These are phyloP conservation scores for Sistotremastrum niveocremeum DNA, from an alignment of 768 basidiomycete species.

Conservation along the genomic window DNA sequence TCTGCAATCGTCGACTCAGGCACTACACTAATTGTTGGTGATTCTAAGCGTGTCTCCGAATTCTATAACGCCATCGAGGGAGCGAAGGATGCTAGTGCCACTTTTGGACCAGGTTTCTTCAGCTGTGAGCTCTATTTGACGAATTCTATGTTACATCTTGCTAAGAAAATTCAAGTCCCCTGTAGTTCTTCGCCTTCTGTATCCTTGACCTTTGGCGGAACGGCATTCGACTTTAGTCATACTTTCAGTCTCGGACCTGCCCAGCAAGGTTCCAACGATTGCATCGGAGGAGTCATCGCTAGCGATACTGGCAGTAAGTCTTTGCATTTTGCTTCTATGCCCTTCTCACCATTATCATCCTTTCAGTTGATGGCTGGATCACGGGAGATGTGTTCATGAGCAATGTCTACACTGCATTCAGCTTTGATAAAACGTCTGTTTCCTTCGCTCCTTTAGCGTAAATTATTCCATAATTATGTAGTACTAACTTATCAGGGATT, in stretches of 20 bases:
- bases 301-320: conserved; percentile 10
- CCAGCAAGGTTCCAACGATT: conserved; percentile 17
- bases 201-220: conserved; percentile 34
- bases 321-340: background rate
- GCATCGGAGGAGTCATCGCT: conserved; percentile 24
- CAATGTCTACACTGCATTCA: conserved; percentile 34
- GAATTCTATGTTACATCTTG: background rate
- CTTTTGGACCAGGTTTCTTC: conserved; percentile 25
- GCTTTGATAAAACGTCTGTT: conserved; percentile 22
- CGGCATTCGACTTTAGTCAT: conserved; percentile 26
- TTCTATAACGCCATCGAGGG: conserved; percentile 33
- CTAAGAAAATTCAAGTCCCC: conserved; percentile 18
- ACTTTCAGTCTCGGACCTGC: conserved; percentile 31
- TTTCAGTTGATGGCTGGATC: conserved; percentile 16
- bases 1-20: conserved; percentile 30
- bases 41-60: conserved; percentile 22
- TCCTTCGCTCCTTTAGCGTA: conserved; percentile 22
- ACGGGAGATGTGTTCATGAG: conserved; percentile 28
- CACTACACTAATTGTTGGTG: conserved; percentile 39
- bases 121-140: conserved; percentile 11
- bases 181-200: conserved; percentile 30
- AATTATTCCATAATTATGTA: too few relatives aligned
- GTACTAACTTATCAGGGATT: too few relatives aligned
- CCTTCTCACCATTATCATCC: background rate
- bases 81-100: conserved; percentile 27